A percentile compares a stretch with the other conserved stretches of the same genome.
Conservation (phyloP, 768 basidiomycete species). For the Pholiota molesta region DNA sequence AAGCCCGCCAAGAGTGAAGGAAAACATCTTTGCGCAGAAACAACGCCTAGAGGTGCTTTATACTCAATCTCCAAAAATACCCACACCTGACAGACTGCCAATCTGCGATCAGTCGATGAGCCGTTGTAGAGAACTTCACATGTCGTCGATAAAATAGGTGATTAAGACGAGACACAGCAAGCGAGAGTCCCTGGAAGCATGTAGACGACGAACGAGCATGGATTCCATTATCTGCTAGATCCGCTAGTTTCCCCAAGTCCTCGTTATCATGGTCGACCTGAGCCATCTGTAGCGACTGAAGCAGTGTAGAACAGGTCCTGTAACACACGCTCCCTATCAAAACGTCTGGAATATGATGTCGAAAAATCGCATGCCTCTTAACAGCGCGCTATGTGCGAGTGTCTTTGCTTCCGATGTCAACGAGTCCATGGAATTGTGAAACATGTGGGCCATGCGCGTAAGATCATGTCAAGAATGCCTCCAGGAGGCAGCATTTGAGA, state of each 20-base stretch:
- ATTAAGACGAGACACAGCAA: background rate
- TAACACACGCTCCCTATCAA: background rate
- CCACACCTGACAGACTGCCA: background rate
- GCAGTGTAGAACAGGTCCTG: too few species aligned
- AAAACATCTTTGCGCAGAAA: background rate
- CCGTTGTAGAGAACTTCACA: background rate
- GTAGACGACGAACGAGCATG: background rate
- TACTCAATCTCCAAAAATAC: background rate
- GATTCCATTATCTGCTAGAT: background rate
- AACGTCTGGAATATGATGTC: background rate
- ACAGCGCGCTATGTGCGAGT: background rate
- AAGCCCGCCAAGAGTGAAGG: background rate
- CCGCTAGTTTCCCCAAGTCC: too few species aligned
- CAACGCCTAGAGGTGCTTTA: background rate
- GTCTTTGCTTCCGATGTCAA: background rate
- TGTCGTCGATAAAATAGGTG: background rate
- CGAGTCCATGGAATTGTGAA: background rate
- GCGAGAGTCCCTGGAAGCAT: background rate
- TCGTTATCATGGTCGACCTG: too few species aligned
- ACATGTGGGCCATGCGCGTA: background rate
- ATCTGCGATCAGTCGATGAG: background rate
- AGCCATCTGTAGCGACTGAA: too few species aligned
- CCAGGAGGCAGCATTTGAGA: background rate
- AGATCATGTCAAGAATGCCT: background rate
- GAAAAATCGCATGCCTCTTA: background rate